These are phyloP conservation scores for Potentilla sterilis DNA, from an alignment of 306 rosid species.

Conservation along the genomic window DNA sequence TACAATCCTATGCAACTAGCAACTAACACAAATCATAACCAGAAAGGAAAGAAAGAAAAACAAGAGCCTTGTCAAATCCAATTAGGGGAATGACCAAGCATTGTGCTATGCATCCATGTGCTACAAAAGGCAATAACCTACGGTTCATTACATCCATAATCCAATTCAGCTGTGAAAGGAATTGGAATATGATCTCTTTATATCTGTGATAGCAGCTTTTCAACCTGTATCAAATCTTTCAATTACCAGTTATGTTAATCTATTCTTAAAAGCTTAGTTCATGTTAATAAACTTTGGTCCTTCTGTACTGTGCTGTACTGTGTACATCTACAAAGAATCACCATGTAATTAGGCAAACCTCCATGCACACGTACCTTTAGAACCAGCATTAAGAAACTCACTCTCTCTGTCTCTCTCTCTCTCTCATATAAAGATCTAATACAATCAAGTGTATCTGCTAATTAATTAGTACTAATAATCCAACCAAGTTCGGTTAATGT, in stretches of 20 bases:
- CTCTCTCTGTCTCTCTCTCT: background rate
- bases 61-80: background rate
- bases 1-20: background rate
- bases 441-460: background rate
- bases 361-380: background rate
- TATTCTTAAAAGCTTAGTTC: background rate
- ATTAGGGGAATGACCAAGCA: background rate
- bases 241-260: background rate
- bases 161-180: background rate
- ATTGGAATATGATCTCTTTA: conserved; percentile 5
- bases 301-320: conserved; percentile 11
- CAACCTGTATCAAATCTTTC: background rate
- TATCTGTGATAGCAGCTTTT: background rate
- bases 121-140: background rate
- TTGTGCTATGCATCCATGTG: background rate
- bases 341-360: background rate
- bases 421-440: too few relatives aligned
- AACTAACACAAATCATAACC: background rate
- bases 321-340: background rate
- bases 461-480: background rate
- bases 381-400: conserved; percentile 4
- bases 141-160: background rate
- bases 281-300: background rate
- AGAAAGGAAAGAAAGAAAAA: background rate
- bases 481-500: conserved; percentile 1